Evolutionary conservation across 257 asterid genomes (phyloP), one percentile per base, ranked within the genome.

Genomic region (Solanum tarijense): DNA sequence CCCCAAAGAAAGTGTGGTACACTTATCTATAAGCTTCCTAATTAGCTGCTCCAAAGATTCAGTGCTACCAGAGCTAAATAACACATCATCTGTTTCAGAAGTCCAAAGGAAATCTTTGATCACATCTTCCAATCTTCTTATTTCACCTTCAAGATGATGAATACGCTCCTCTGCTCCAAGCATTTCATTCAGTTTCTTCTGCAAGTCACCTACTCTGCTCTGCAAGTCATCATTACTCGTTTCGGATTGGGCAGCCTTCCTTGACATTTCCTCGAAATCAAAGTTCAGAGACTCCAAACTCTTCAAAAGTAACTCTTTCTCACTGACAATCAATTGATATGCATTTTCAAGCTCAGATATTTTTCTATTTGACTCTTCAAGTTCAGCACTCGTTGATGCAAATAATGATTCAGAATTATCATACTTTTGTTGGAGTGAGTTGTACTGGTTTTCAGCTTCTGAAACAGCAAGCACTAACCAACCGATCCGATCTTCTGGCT

Each of bases 401-500:
- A 94, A 90, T 32, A 87, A 90, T 23, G 85, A 90, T 90, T 97
- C 96, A 88, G 93, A 87, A 90, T 89, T 87, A 90, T 94, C 95
- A 89, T 92, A 91, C 97, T 92, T 94, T 90, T 93, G 92, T 93
- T 96, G 98, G 85, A 96, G 97, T 84, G 96, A 94, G 90, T 89
- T 84, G 86, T 94, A 94, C 87, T 87, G 91, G 87, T 91, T 90
- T 89, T 92, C 93, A 88, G 98, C 93, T 83, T 94, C 99, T 55
- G 94, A 88, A 72, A 95, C 90, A 32, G 96, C 96, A 91, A 89
- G 88, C 86, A 88, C 94, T 89, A 97, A 83, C 99, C 99, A 97
- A 85, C 90, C 96, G 91, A 97, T 93, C 92, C 93, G 94, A 89
- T 94, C 95, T 88, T 92, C 98, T 58, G 98, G 98, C 91, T 97